Evolutionary conservation across 2,329 filamentous ascomycete species (phyloP).

Genomic region (Colletotrichum viniferum): DNA sequence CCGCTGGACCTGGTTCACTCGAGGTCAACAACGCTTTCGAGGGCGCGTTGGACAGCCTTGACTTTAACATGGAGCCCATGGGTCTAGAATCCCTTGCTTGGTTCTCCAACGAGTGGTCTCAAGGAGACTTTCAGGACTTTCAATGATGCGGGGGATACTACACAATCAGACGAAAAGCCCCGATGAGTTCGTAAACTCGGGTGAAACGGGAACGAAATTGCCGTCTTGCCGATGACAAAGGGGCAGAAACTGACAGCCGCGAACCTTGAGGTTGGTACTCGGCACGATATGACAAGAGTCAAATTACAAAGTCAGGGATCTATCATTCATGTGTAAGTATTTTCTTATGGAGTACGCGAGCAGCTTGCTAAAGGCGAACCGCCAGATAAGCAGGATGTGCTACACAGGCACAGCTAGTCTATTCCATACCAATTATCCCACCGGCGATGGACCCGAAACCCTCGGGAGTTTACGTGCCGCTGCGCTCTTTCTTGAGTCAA

Average conservation of each 20-base stretch:
- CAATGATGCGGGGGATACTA: background rate
- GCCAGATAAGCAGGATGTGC: background rate
- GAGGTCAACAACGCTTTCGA: conserved; percentile 57
- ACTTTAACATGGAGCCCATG: conserved; percentile 50
- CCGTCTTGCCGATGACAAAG: background rate
- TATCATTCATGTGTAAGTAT: background rate
- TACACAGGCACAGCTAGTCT: background rate
- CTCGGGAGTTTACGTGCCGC: background rate
- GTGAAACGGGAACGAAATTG: background rate
- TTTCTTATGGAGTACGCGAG: background rate
- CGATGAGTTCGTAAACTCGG: background rate
- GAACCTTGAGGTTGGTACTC: background rate
- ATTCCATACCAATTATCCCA: background rate
- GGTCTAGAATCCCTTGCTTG: conserved; percentile 36
- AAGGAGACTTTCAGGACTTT: conserved; percentile 15
- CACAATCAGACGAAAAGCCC: background rate
- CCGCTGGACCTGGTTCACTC: conserved; percentile 36
- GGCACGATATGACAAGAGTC: background rate
- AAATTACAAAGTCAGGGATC: background rate
- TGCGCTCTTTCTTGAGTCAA: background rate
- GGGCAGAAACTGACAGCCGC: background rate
- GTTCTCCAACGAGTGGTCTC: conserved; percentile 19
- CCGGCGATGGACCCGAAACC: background rate
- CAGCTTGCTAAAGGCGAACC: background rate
- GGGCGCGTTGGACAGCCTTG: conserved; percentile 50